These are phyloP conservation scores for Neofusicoccum laricinum DNA, from an alignment of 2,329 filamentous ascomycete genomes.

Conservation along the genomic window DNA sequence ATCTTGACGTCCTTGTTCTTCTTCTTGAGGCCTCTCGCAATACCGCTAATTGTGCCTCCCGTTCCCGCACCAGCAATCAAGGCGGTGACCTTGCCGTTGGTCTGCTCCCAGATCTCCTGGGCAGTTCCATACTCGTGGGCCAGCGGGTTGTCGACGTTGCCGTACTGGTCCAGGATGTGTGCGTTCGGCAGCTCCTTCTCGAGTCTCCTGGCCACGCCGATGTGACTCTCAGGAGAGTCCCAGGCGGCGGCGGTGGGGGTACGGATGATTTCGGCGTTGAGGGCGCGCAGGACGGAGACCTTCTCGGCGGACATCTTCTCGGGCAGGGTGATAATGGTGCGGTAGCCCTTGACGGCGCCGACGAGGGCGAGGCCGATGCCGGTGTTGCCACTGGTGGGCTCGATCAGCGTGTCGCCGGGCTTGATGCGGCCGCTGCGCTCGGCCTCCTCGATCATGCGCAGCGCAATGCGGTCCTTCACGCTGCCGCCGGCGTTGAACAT, in stretches of 20 bases:
- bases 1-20: slow-evolving; percentile 84
- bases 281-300: slow-evolving; percentile 86
- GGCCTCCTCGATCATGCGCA: slow-evolving; percentile 96
- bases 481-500: slow-evolving; percentile 92
- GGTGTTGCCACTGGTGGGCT: slow-evolving; percentile 97
- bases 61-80: slow-evolving; percentile 92
- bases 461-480: slow-evolving; percentile 91
- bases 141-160: slow-evolving; percentile 84
- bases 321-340: slow-evolving; percentile 95
- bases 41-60: slow-evolving; percentile 89
- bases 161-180: slow-evolving; percentile 96
- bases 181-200: slow-evolving; percentile 96
- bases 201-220: slow-evolving; percentile 84
- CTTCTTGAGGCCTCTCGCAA: slow-evolving; percentile 81
- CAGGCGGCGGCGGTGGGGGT: slow-evolving; percentile 94
- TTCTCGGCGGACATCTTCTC: slow-evolving; percentile 99
- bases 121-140: slow-evolving; percentile 94
- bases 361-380: slow-evolving; percentile 94
- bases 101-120: slow-evolving; percentile 94
- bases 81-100: slow-evolving; percentile 74
- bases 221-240: slow-evolving; percentile 93
- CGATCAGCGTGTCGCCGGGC: slow-evolving; percentile 94
- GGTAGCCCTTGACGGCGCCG: slow-evolving; percentile 94
- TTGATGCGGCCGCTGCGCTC: slow-evolving; percentile 91
- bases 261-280: slow-evolving; percentile 95